phyloP scores from a whole-genome alignment of 345 rosid species.

The Pelargonium nanum region DNA sequence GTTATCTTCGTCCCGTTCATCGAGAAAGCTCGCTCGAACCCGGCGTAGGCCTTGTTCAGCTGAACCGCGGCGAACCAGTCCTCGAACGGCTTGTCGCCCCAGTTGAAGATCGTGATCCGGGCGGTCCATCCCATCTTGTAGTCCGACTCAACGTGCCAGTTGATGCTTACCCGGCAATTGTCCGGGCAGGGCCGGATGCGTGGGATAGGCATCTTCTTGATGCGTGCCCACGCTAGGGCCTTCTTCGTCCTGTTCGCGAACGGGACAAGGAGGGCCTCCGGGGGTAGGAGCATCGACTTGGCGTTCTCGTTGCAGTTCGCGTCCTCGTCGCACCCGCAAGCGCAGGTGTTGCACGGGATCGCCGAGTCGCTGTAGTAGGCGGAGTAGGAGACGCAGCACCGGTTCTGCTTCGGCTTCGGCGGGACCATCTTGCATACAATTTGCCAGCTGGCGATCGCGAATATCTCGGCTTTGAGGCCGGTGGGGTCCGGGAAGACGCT shows the following conservation, averaged over 20 bases:
- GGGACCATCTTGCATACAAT: conserved; percentile 68
- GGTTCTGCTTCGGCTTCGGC: conserved; percentile 43
- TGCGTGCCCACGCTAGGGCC: conserved; percentile 68
- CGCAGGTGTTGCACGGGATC: conserved; percentile 82
- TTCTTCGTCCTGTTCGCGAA: conserved; percentile 57
- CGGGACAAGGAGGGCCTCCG: conserved; percentile 71
- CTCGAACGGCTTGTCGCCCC: conserved; percentile 47
- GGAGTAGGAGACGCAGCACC: conserved; percentile 91
- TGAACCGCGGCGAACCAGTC: conserved; percentile 70
- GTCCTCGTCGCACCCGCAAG: conserved; percentile 63
- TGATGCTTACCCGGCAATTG: conserved; percentile 88
- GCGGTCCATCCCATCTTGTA: conserved; percentile 73
- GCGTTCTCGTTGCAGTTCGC: conserved; percentile 42
- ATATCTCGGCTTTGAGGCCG: conserved; percentile 41
- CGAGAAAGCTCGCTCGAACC: conserved; percentile 66
- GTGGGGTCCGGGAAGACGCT: conserved; percentile 59
- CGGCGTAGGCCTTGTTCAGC: conserved; percentile 46
- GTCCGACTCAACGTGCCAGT: conserved; percentile 79
- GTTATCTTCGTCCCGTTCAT: conserved; percentile 63
- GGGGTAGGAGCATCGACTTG: conserved; percentile 52
- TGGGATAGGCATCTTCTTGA: conserved; percentile 40
- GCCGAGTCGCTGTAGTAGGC: conserved; percentile 72
- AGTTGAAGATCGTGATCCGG: conserved; percentile 68
- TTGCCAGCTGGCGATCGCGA: conserved; percentile 70
- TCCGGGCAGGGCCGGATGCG: conserved; percentile 73